Evolutionary conservation across 2,329 filamentous ascomycete genomes (phyloP).

Genomic region (Penicillium sp.): DNA sequence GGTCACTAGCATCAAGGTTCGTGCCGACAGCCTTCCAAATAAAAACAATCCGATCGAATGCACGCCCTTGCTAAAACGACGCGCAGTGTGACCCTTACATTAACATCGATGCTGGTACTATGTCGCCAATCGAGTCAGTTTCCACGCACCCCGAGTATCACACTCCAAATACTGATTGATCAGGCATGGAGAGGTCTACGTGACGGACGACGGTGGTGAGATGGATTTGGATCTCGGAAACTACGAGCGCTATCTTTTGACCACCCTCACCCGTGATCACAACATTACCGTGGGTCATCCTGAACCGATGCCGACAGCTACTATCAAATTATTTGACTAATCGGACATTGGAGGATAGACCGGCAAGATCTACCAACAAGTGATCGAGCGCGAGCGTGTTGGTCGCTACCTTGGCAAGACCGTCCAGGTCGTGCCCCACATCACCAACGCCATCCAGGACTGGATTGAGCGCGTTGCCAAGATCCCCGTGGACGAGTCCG

Average conservation of each 20-base stretch:
- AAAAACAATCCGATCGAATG: not conserved
- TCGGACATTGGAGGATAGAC: not conserved
- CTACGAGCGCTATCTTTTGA: constrained; percentile 79
- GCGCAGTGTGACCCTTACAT: constrained; percentile 63
- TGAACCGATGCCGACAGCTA: not conserved
- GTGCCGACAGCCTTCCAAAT: not conserved
- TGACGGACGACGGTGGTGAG: constrained; percentile 80
- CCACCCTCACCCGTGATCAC: constrained; percentile 80
- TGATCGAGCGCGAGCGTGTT: constrained; percentile 72
- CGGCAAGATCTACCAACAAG: constrained; percentile 73
- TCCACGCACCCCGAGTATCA: constrained; percentile 2
- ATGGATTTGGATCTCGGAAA: constrained; percentile 75
- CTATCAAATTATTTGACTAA: not conserved
- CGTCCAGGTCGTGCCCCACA: constrained; percentile 87
- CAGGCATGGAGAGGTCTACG: constrained; percentile 86
- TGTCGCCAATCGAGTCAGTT: constrained; percentile 45
- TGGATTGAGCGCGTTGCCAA: constrained; percentile 86
- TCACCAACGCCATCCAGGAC: constrained; percentile 88
- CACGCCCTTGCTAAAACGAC: not conserved
- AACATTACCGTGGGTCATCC: constrained; percentile 94
- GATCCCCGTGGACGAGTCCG: constrained; percentile 83
- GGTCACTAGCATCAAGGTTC: constrained; percentile 37
- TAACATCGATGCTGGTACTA: constrained; percentile 74
- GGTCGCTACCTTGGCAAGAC: constrained; percentile 86
- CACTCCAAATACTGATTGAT: not conserved